Percentiles rank a stretch among this genome's conserved stretches.
phyloP scores from a whole-genome alignment of 2,329 filamentous ascomycete genomes.

The Exophiala mesophila region DNA sequence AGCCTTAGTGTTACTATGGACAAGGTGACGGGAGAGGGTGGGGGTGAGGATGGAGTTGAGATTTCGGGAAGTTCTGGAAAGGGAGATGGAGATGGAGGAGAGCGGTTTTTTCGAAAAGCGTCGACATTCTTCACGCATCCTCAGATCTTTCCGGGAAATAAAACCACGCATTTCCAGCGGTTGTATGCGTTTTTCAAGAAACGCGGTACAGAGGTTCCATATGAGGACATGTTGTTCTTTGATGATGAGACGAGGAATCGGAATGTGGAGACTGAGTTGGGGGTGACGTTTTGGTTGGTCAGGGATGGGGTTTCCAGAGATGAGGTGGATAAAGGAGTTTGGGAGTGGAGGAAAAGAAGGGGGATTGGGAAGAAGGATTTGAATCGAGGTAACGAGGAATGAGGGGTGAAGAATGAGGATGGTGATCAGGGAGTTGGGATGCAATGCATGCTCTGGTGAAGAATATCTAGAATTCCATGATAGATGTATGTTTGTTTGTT shows the following conservation, averaged over 20 bases:
- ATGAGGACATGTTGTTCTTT: constrained; percentile 89
- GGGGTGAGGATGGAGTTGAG: constrained; percentile 38
- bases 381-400: too few species aligned
- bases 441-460: too few species aligned
- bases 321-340: constrained; percentile 74
- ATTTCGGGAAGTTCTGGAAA: constrained; percentile 63
- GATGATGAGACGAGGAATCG: constrained; percentile 85
- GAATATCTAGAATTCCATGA: too few species aligned
- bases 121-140: constrained; percentile 53
- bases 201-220: constrained; percentile 33
- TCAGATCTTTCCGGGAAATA: constrained; percentile 67
- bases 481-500: too few species aligned
- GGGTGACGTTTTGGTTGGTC: constrained; percentile 80
- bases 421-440: too few species aligned
- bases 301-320: constrained; percentile 69
- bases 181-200: constrained; percentile 53
- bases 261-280: constrained; percentile 69
- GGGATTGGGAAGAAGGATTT: constrained; percentile 38
- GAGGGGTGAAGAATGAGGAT: too few species aligned
- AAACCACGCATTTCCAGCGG: constrained; percentile 77
- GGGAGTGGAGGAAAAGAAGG: constrained; percentile 72
- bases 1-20: constrained; percentile 31
- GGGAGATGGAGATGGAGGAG: constrained; percentile 49
- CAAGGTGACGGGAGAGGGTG: constrained; percentile 28
- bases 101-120: constrained; percentile 30